Evolutionary conservation across 805 yeast genomes (phyloP).

Genomic region (Candida nanaspora): DNA sequence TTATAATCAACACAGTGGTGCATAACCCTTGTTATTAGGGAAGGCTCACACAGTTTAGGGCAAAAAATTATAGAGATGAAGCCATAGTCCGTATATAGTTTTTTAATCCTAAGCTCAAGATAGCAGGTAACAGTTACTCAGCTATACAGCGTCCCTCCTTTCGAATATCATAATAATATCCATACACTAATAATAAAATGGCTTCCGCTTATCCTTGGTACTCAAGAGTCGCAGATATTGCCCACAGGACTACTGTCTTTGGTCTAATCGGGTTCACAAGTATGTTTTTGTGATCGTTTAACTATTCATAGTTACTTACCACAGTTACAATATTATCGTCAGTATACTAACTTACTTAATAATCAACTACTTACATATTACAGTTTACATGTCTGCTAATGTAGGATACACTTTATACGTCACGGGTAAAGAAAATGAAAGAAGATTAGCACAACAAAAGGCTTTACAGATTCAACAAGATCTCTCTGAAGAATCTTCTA

Average conservation of each 20-base stretch:
- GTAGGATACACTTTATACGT: constrained; percentile 44
- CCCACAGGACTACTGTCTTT: constrained; percentile 65
- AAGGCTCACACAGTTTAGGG: too few relatives aligned
- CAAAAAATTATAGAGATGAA: too few relatives aligned
- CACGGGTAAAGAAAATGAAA: constrained; percentile 46
- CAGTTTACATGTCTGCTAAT: constrained; percentile 43
- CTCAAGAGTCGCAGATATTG: constrained; percentile 61
- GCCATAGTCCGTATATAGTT: too few relatives aligned
- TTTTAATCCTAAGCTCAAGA: too few relatives aligned
- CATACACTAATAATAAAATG: constrained; percentile 20
- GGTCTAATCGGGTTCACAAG: constrained; percentile 49
- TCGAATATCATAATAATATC: too few relatives aligned
- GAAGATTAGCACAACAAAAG: constrained; percentile 28
- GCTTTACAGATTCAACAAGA: constrained; percentile 14
- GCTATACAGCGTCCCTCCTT: too few relatives aligned
- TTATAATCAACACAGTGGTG: too few relatives aligned
- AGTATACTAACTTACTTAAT: background rate
- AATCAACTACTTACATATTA: too few relatives aligned
- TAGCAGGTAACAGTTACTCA: too few relatives aligned
- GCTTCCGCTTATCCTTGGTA: constrained; percentile 64
- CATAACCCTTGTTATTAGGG: too few relatives aligned
- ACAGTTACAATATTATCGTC: too few relatives aligned
- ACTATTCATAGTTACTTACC: too few relatives aligned
- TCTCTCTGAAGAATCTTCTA: constrained; percentile 10
- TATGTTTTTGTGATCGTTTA: constrained; percentile 3